These are phyloP conservation scores for Juglanconis oblonga DNA, from an alignment of 2,329 filamentous ascomycete species.

Conservation along the genomic window DNA sequence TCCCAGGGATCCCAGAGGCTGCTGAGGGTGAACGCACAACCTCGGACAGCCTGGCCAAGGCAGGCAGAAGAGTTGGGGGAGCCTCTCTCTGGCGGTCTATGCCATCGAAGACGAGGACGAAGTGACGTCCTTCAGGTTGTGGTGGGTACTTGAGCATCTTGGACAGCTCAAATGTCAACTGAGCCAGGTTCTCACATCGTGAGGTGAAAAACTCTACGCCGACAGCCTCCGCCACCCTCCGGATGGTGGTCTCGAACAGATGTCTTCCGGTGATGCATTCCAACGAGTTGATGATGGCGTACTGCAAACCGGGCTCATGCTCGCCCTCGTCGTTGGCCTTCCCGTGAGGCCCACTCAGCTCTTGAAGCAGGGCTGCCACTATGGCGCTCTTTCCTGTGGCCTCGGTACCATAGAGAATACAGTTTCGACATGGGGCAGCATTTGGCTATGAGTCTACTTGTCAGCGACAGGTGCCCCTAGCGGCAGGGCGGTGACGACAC, in stretches of 20 bases:
- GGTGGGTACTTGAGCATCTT: constrained; percentile 53
- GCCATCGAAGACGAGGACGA: constrained; percentile 83
- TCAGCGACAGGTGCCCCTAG: constrained; percentile 12
- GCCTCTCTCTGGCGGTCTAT: constrained; percentile 83
- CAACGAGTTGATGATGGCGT: constrained; percentile 64
- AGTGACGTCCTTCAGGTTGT: constrained; percentile 47
- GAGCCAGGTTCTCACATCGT: constrained; percentile 77
- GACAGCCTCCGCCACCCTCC: constrained; percentile 54
- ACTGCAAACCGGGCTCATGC: constrained; percentile 53
- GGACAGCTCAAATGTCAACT: constrained; percentile 70
- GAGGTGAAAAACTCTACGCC: constrained; percentile 25
- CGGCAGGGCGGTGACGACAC: constrained; percentile 18
- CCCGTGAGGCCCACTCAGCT: constrained; percentile 29
- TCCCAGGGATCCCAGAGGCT: no score
- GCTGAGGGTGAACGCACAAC: constrained; percentile 50
- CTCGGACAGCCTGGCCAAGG: constrained; percentile 77
- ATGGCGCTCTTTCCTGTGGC: constrained; percentile 84
- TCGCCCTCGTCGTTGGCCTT: constrained; percentile 39
- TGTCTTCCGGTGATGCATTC: constrained; percentile 80
- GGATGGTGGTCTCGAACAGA: constrained; percentile 69
- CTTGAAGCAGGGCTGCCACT: constrained; percentile 57
- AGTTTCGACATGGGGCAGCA: constrained; percentile 67
- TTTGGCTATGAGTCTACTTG: constrained; percentile 44
- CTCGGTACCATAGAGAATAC: constrained; percentile 81
- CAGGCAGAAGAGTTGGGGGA: constrained; percentile 73